Conservation (phyloP, 2,329 filamentous ascomycete species). For the Colletotrichum sp. region DNA sequence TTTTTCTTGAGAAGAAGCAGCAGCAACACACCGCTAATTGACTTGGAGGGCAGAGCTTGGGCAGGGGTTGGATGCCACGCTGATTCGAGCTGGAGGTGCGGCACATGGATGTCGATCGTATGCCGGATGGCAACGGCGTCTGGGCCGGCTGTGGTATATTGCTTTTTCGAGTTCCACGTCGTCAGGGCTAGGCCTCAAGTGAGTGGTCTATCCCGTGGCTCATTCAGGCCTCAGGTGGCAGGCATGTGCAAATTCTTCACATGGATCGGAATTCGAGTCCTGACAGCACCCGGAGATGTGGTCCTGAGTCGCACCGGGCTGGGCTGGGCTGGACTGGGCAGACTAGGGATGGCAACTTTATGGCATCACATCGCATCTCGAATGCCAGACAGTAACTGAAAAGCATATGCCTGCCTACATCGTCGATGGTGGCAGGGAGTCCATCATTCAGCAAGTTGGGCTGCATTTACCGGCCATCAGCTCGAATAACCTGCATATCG, state of each 20-base stretch:
- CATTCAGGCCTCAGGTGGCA: neutral
- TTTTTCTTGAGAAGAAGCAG: neutral
- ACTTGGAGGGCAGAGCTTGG: neutral
- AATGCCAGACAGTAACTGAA: neutral
- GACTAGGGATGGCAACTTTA: neutral
- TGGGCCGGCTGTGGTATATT: slow-evolving; percentile 9
- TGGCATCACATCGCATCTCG: neutral
- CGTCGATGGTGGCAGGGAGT: neutral
- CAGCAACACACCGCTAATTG: slow-evolving; percentile 3
- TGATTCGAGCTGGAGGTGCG: neutral
- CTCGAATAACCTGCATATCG: slow-evolving; percentile 6
- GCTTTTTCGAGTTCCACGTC: slow-evolving; percentile 12
- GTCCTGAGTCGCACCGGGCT: neutral
- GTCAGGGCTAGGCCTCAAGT: neutral
- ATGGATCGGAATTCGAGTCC: neutral
- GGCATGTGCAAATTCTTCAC: slow-evolving; percentile 15
- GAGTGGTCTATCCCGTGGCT: neutral
- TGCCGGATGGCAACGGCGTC: neutral
- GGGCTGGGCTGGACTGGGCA: neutral
- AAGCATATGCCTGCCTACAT: neutral
- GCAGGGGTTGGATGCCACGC: neutral
- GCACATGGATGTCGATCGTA: slow-evolving; percentile 13
- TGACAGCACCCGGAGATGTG: neutral
- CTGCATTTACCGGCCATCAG: neutral
- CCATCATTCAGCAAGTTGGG: neutral